These are phyloP conservation scores for Homolaphlyctis polyrhiza DNA, from an alignment of 371 early-diverging fungal genomes.

Conservation along the genomic window DNA sequence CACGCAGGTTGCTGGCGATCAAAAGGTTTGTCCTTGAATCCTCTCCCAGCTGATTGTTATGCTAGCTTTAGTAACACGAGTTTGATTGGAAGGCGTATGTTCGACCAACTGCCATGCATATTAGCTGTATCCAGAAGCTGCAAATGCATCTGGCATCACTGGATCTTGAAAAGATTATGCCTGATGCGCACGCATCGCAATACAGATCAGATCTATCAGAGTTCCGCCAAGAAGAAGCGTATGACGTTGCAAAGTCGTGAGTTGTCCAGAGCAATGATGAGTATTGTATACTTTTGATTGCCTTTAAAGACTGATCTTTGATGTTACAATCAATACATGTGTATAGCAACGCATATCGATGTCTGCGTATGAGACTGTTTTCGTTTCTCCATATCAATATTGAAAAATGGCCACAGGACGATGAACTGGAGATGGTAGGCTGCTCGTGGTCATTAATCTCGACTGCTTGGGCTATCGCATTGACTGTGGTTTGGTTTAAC, in stretches of 20 bases:
- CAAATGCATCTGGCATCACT: neutral
- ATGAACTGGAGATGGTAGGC: neutral
- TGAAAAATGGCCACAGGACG: conserved; percentile 3
- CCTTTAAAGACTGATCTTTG: neutral
- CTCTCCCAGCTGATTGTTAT: neutral
- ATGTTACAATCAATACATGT: neutral
- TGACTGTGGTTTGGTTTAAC: too few relatives aligned
- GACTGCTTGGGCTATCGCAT: too few relatives aligned
- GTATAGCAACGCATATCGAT: neutral
- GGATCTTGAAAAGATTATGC: neutral
- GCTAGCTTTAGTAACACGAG: too few relatives aligned
- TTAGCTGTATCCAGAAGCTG: neutral
- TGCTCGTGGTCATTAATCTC: neutral
- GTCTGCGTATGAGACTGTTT: neutral
- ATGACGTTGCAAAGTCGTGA: conserved; percentile 2
- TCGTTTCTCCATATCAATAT: neutral
- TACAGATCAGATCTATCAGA: neutral
- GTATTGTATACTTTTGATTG: neutral
- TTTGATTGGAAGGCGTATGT: neutral
- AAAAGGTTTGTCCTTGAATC: neutral
- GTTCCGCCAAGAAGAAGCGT: neutral
- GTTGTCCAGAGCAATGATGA: neutral
- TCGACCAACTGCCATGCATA: neutral
- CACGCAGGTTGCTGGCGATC: neutral
- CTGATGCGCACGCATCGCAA: neutral